Percentiles rank a stretch among this genome's conserved stretches.
Evolutionary conservation across 768 basidiomycete genomes (phyloP).

Genomic region (Leccinum arenicola): DNA sequence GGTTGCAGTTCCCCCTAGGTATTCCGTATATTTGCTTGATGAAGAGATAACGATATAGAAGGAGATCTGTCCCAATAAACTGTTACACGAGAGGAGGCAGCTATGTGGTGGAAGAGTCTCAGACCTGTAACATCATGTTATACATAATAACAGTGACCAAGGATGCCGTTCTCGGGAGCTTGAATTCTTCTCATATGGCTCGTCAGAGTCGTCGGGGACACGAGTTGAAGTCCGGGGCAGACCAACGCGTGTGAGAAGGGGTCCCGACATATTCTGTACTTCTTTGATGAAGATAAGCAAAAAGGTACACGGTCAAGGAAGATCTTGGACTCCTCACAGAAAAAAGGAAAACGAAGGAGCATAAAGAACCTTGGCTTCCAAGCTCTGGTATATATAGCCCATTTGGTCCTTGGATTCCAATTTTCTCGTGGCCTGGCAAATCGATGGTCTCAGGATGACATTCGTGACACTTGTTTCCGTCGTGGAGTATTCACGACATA

Average conservation of each 20-base stretch:
- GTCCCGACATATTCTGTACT: not conserved
- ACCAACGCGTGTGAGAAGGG: not conserved
- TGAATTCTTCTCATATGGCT: constrained; percentile 36
- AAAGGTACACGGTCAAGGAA: not conserved
- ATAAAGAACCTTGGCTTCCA: not conserved
- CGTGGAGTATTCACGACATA: no score
- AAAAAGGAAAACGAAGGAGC: not conserved
- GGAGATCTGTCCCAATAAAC: constrained; percentile 40
- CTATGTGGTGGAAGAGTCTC: not conserved
- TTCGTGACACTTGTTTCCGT: no score
- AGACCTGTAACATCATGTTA: constrained; percentile 38
- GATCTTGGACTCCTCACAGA: not conserved
- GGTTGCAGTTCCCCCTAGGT: constrained; percentile 63
- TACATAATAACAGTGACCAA: constrained; percentile 43
- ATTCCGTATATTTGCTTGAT: constrained; percentile 57
- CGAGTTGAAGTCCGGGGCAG: not conserved
- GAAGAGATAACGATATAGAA: constrained; percentile 73
- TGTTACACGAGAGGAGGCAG: not conserved
- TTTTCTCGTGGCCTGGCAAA: no score
- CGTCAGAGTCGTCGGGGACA: not conserved
- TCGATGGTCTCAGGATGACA: no score
- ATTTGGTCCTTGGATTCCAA: no score
- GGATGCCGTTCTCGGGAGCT: constrained; percentile 46
- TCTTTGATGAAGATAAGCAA: not conserved
- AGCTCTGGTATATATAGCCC: not conserved